Percentiles rank a stretch among this genome's conserved stretches.
phyloP scores from a whole-genome alignment of 139 green algal genomes.

The Deuterostichococcus epilithicus region DNA sequence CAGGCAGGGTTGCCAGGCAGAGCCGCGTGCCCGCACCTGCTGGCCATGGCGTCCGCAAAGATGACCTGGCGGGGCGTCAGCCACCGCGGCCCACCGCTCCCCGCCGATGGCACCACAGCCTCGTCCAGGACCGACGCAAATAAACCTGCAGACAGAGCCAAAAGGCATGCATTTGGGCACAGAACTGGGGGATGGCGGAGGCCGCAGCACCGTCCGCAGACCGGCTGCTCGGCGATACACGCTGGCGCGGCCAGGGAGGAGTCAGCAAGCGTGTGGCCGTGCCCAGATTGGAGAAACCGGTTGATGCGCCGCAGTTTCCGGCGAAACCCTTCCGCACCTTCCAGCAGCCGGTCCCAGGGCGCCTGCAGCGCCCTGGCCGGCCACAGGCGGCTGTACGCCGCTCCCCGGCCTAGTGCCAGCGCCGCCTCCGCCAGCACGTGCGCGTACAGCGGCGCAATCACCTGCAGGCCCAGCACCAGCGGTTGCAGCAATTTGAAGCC shows the following conservation, averaged over 20 bases:
- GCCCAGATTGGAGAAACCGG: no score
- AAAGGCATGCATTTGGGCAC: no score
- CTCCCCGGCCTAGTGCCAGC: constrained; percentile 32
- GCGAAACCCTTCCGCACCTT: no score
- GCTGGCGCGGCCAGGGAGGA: no score
- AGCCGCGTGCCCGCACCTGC: neutral
- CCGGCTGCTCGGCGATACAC: no score
- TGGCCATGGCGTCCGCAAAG: neutral
- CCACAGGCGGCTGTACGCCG: constrained; percentile 14
- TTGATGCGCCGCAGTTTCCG: no score
- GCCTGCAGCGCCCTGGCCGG: neutral
- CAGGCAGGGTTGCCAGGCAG: no score
- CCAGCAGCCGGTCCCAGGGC: neutral
- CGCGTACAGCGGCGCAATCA: constrained; percentile 50
- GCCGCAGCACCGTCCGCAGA: no score
- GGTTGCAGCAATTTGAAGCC: neutral
- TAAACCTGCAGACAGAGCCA: neutral
- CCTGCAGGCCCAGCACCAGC: neutral
- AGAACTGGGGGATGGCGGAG: no score
- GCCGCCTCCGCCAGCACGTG: constrained; percentile 43
- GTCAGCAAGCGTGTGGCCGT: no score
- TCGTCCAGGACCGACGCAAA: neutral
- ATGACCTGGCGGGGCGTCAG: constrained; percentile 28
- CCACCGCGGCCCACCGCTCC: constrained; percentile 27
- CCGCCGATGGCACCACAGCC: neutral